Base-by-base conservation (phyloP, 75 land plant species). In the Chamaecyparis obtusa region DNA sequence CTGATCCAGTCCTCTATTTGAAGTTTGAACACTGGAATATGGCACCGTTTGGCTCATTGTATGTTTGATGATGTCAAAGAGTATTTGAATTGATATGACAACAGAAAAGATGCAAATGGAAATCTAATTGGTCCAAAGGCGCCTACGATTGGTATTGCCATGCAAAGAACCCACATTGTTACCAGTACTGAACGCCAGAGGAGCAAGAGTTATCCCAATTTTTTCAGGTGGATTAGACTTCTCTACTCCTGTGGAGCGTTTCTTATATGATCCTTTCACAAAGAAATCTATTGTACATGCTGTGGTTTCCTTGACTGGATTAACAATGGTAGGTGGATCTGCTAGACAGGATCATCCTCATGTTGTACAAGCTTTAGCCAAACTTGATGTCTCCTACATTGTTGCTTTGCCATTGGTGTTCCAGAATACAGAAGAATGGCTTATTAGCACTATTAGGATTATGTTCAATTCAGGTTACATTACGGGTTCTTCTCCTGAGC, bases 401-500 rank as follows among this genome's bases (percentile, higher is more conserved):
- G 99, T 98, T 83, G 99, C 99, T 17, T 55, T 98, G 83, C 99
- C 99, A 21, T 84, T 98, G 87, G 99, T 98, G 80, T 98, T 98
- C 89, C 99, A 98, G 86, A 97, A 99, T 16, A 98, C 99, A 10
- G 99, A 98, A 87, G 99, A 98, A 88, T 98, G 99, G 99, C 91
- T 98, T 56, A 95, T 87, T 19, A 98, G 99, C 85, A 94, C 95
- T 56, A n/a, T 79, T 98, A 89, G 99, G 99, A 5, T 64, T 98
- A 83, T 99, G 97, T 87, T 99, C 99, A 24, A 95, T 98, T 90
- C 41, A 39, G 41, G 41, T 39, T 39, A 2, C 41, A 39, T 39
- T 39, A 39, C 2, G 41, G 2, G 41, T 39, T 39, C 41, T 39
- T 39, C n/a, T n/a, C 41, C 41, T 39, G 41, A 39, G 41, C 2